Percentiles rank a stretch among this genome's conserved stretches.
Conservation (phyloP, 768 basidiomycete species). For the Amanita rubescens region DNA sequence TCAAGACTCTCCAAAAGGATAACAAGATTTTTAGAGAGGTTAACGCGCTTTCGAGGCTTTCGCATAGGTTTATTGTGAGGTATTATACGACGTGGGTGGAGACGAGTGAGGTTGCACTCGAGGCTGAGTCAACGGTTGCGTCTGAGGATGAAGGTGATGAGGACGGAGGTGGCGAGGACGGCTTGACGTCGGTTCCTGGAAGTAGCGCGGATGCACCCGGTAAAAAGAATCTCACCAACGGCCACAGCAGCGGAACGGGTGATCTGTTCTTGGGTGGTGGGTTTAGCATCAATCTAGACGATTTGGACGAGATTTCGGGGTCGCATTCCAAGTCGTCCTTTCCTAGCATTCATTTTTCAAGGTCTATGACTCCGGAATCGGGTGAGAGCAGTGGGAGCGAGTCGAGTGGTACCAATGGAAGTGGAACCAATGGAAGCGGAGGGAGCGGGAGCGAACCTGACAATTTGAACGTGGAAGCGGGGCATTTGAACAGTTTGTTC, state of each 20-base stretch:
- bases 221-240: constrained; percentile 14
- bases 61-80: constrained; percentile 85
- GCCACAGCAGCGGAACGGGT: background rate
- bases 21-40: constrained; percentile 88
- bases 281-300: constrained; percentile 57
- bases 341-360: constrained; percentile 79
- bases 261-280: constrained; percentile 39
- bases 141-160: constrained; percentile 46
- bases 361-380: constrained; percentile 33
- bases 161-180: constrained; percentile 28
- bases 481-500: constrained; percentile 27
- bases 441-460: background rate
- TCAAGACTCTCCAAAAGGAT: constrained; percentile 73
- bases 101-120: constrained; percentile 45
- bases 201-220: constrained; percentile 11
- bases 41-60: constrained; percentile 78
- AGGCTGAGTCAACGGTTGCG: constrained; percentile 42
- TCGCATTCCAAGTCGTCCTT: constrained; percentile 49
- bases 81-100: constrained; percentile 94
- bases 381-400: constrained; percentile 13
- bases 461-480: constrained; percentile 17
- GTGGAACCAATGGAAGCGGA: background rate
- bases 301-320: constrained; percentile 53
- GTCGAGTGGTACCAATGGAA: constrained; percentile 12
- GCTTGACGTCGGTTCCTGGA: constrained; percentile 42